phyloP scores from a whole-genome alignment of 306 rosid species.

The Castanea crenata region DNA sequence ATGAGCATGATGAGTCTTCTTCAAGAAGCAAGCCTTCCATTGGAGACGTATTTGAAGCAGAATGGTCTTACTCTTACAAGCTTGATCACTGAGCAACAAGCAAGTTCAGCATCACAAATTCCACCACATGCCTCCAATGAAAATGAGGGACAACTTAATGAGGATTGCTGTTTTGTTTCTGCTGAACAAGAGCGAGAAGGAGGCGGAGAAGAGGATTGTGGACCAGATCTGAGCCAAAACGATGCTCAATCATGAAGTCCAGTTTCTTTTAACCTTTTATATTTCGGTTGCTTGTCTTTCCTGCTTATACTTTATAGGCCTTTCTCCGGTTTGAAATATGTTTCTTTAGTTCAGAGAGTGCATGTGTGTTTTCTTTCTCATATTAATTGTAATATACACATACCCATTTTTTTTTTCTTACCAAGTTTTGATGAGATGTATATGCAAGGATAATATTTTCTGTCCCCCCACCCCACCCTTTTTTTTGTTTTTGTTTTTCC shows the following conservation, averaged over 20 bases:
- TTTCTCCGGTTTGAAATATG: slow-evolving; percentile 13
- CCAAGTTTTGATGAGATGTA: not conserved
- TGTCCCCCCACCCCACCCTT: not conserved
- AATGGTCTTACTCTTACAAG: slow-evolving; percentile 83
- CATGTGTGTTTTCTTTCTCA: not conserved
- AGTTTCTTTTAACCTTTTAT: not conserved
- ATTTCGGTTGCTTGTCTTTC: slow-evolving; percentile 12
- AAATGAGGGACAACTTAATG: slow-evolving; percentile 57
- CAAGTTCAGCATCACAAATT: slow-evolving; percentile 56
- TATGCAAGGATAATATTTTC: not conserved
- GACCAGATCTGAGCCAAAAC: slow-evolving; percentile 53
- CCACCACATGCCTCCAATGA: slow-evolving; percentile 55
- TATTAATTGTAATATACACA: slow-evolving; percentile 8
- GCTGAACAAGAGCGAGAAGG: slow-evolving; percentile 53
- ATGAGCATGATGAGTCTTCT: slow-evolving; percentile 80
- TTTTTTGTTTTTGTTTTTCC: no score
- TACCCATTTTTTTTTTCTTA: not conserved
- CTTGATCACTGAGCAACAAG: slow-evolving; percentile 69
- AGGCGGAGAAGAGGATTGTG: slow-evolving; percentile 54
- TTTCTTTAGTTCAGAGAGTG: not conserved
- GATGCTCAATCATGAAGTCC: slow-evolving; percentile 41
- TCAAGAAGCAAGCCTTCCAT: slow-evolving; percentile 80
- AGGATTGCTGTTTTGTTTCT: slow-evolving; percentile 50
- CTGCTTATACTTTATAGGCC: slow-evolving; percentile 18
- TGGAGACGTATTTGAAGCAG: slow-evolving; percentile 77